phyloP scores from a whole-genome alignment of 441 rosid genomes.

The Gossypium davidsonii region DNA sequence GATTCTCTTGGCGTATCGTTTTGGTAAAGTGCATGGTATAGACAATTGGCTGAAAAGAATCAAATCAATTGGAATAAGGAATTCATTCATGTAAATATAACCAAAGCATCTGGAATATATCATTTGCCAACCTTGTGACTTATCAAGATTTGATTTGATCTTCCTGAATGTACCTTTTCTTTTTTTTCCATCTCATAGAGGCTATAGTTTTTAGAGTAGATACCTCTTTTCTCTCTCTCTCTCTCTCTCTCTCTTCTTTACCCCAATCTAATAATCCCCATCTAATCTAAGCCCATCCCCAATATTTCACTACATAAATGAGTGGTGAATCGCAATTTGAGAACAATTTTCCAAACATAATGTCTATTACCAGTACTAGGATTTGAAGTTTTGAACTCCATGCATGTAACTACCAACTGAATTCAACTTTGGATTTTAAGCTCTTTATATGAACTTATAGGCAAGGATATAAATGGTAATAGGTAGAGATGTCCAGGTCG shows the following conservation, averaged over 20 bases:
- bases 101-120: slow-evolving; percentile 27
- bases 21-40: slow-evolving; percentile 17
- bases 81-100: background rate
- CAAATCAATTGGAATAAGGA: slow-evolving; percentile 16
- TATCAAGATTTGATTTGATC: slow-evolving; percentile 31
- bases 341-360: too few relatives aligned
- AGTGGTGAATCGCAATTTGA: background rate
- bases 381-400: background rate
- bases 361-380: background rate
- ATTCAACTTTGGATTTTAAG: too few relatives aligned
- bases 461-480: too few relatives aligned
- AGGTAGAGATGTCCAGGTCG: too few relatives aligned
- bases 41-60: slow-evolving; percentile 24
- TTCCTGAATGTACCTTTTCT: slow-evolving; percentile 25
- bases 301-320: background rate
- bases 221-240: slow-evolving; percentile 10
- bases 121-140: slow-evolving; percentile 16
- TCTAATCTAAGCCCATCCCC: slow-evolving; percentile 12
- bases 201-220: slow-evolving; percentile 22
- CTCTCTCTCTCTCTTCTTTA: background rate
- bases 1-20: slow-evolving; percentile 19
- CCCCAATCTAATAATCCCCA: background rate
- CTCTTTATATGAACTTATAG: too few relatives aligned
- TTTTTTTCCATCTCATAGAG: slow-evolving; percentile 3
- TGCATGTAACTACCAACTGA: background rate